A percentile compares a stretch with the other conserved stretches of the same genome.
These are phyloP conservation scores for Alternaria ventricosa DNA, from an alignment of 2,329 filamentous ascomycete species.

Conservation along the genomic window DNA sequence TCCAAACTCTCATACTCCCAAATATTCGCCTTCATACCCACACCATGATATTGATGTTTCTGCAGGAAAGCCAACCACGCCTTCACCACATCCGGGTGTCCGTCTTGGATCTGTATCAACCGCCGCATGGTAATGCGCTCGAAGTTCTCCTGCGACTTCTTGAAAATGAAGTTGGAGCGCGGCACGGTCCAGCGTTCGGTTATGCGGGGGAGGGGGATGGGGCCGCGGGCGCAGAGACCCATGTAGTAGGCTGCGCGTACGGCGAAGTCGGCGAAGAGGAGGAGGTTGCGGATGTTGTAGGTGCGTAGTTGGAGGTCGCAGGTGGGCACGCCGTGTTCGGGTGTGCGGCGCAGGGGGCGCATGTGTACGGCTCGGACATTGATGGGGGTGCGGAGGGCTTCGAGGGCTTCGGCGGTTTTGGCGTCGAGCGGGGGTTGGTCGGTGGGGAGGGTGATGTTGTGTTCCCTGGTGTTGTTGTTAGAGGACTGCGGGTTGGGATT, in stretches of 20 bases:
- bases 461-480: constrained; percentile 24
- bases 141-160: constrained; percentile 98
- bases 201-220: constrained; percentile 83
- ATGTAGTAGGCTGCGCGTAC: constrained; percentile 94
- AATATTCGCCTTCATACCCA: constrained; percentile 98
- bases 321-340: constrained; percentile 78
- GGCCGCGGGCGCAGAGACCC: constrained; percentile 82
- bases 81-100: constrained; percentile 85
- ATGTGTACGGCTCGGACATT: constrained; percentile 87
- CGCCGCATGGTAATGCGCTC: constrained; percentile 86
- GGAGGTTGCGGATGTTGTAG: constrained; percentile 86
- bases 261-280: constrained; percentile 94
- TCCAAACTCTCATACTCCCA: constrained; percentile 82
- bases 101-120: constrained; percentile 91
- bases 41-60: constrained; percentile 93
- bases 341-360: constrained; percentile 76
- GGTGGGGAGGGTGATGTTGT: constrained; percentile 40
- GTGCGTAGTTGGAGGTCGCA: constrained; percentile 94
- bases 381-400: constrained; percentile 61
- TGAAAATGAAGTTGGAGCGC: constrained; percentile 87
- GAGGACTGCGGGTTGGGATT: neutral
- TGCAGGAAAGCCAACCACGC: constrained; percentile 90
- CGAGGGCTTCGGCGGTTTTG: constrained; percentile 39
- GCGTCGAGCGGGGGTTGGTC: constrained; percentile 38
- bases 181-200: constrained; percentile 95